Conservation (phyloP, 1,284 basidiomycete genomes). For the Puccinia triticina region DNA sequence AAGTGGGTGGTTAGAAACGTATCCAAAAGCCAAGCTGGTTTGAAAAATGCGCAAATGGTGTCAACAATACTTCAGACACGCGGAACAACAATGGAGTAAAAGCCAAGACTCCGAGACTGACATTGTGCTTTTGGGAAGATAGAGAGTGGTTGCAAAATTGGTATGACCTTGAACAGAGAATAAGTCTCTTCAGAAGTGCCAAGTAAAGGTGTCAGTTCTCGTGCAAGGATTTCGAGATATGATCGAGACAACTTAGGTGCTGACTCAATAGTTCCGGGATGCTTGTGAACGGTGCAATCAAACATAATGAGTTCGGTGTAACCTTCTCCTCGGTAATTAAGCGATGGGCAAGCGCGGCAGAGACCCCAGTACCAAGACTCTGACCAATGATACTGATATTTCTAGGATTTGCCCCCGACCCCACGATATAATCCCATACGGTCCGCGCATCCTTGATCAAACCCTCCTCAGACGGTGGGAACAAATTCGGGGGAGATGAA, state of each 20-base stretch:
- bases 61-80: not conserved
- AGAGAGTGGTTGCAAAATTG: conserved; percentile 42
- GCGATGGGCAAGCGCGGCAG: conserved; percentile 36
- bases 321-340: conserved; percentile 19
- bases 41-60: not conserved
- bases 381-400: conserved; percentile 42
- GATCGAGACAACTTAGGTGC: not conserved
- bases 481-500: conserved; percentile 29
- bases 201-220: not conserved
- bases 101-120: not conserved
- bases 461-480: conserved; percentile 43
- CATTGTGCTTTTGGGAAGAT: conserved; percentile 33
- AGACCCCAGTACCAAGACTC: conserved; percentile 49
- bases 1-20: conserved; percentile 36
- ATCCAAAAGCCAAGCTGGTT: conserved; percentile 25
- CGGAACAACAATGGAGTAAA: not conserved
- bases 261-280: conserved; percentile 43
- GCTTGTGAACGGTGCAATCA: conserved; percentile 47
- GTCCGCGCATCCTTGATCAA: conserved; percentile 40
- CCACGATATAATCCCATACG: conserved; percentile 34
- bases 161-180: conserved; percentile 37
- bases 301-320: conserved; percentile 26
- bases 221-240: not conserved
- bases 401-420: conserved; percentile 3
- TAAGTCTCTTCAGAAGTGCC: conserved; percentile 34